Conservation (phyloP, 257 asterid genomes). For the Lycium ferocissimum region DNA sequence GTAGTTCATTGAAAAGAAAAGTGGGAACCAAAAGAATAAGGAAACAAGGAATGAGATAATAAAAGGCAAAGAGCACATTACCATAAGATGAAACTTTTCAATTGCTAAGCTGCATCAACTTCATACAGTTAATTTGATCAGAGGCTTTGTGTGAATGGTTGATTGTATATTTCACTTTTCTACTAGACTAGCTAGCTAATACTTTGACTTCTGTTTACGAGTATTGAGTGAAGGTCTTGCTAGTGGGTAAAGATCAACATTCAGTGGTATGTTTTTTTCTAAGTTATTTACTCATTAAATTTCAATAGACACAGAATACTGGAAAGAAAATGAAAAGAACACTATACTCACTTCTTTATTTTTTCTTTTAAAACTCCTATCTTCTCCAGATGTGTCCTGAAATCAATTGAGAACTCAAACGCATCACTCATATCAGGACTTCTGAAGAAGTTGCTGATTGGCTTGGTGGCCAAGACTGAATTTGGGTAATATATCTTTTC, state of each 20-base stretch:
- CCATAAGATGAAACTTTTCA: too few species aligned
- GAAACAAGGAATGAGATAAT: not conserved
- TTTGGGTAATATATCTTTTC: constrained; percentile 79
- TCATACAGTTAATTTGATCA: too few species aligned
- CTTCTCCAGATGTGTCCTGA: constrained; percentile 73
- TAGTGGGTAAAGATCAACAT: too few species aligned
- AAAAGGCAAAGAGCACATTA: not conserved
- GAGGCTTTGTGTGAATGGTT: too few species aligned
- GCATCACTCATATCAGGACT: constrained; percentile 94
- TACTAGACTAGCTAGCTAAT: too few species aligned
- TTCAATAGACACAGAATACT: not conserved
- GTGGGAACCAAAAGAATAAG: too few species aligned
- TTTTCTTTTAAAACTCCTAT: constrained; percentile 74
- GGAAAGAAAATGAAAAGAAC: not conserved
- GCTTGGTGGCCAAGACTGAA: constrained; percentile 76
- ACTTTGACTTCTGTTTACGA: too few species aligned
- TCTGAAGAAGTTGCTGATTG: constrained; percentile 85
- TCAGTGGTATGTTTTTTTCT: too few species aligned
- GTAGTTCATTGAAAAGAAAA: not conserved
- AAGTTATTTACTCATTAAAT: too few species aligned
- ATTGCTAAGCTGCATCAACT: too few species aligned
- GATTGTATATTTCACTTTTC: too few species aligned
- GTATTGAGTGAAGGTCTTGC: too few species aligned
- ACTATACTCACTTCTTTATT: constrained; percentile 59
- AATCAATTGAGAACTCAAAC: constrained; percentile 75